Conservation (phyloP, 768 basidiomycete species). For the Scleroderma citrinum region DNA sequence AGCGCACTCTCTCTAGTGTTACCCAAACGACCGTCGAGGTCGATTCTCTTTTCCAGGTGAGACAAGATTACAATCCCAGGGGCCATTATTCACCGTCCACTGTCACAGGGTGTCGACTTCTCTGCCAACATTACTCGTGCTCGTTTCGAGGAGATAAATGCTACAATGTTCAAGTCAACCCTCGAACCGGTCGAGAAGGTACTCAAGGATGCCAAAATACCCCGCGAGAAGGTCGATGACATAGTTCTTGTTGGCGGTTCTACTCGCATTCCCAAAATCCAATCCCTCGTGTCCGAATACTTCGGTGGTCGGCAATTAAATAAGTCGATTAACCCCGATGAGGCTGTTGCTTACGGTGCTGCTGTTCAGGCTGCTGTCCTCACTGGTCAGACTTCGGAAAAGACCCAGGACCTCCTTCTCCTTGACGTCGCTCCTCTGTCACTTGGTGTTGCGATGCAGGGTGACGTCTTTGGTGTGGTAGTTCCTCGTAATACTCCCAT, state of each 20-base stretch:
- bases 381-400: constrained; percentile 97
- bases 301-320: constrained; percentile 97
- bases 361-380: constrained; percentile 99
- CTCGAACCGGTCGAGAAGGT: constrained; percentile 99
- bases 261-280: constrained; percentile 99
- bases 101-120: constrained; percentile 85
- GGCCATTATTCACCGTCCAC: constrained; percentile 6
- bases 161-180: constrained; percentile 90
- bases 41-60: constrained; percentile 92
- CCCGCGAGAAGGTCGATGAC: constrained; percentile 95
- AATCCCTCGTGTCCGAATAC: constrained; percentile 96
- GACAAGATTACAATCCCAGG: constrained; percentile 11
- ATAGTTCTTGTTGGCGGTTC: constrained; percentile 99
- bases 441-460: constrained; percentile 99
- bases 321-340: constrained; percentile 99
- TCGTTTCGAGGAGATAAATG: constrained; percentile 99
- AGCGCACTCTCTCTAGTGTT: constrained; percentile 96
- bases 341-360: constrained; percentile 99
- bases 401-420: constrained; percentile 96
- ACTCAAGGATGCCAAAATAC: constrained; percentile 97
- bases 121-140: constrained; percentile 98
- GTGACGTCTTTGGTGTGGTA: constrained; percentile 99
- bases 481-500: constrained; percentile 99
- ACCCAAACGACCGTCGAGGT: constrained; percentile 99
- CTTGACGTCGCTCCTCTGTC: constrained; percentile 98